Percentiles rank a stretch among this genome's conserved stretches.
Evolutionary conservation across 2,329 filamentous ascomycete genomes (phyloP).

Genomic region (Aspergillus puulaauensis): DNA sequence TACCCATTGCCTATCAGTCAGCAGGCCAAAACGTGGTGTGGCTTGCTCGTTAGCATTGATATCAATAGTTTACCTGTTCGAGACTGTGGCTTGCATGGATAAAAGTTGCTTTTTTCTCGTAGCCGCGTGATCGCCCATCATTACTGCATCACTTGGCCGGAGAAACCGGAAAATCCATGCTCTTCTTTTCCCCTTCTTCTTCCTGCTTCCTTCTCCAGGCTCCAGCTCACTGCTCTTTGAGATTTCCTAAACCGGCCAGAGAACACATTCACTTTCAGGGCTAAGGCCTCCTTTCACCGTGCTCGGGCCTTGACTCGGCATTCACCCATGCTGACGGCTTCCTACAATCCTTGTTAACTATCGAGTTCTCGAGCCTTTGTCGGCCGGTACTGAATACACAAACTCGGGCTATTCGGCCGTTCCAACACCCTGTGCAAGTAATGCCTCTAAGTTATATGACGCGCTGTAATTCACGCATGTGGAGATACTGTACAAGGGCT

Average conservation of each 20-base stretch:
- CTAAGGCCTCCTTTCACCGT: not conserved
- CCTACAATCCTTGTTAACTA: not conserved
- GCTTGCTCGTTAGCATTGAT: conserved; percentile 17
- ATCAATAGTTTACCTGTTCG: conserved; percentile 1
- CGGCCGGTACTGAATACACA: not conserved
- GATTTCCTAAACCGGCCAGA: not conserved
- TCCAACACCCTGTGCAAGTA: not conserved
- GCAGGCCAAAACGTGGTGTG: conserved; percentile 15
- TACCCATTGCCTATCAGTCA: not conserved
- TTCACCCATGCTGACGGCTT: not conserved
- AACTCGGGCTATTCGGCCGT: not conserved
- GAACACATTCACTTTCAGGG: not conserved
- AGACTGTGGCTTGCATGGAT: conserved; percentile 12
- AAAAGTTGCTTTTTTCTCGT: conserved; percentile 9
- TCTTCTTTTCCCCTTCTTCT: conserved; percentile 3
- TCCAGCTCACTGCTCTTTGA: not conserved
- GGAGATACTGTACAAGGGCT: not conserved
- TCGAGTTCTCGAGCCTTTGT: not conserved
- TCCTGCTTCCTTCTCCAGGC: not conserved
- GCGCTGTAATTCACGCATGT: not conserved
- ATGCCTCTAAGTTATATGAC: not conserved
- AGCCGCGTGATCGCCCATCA: conserved; percentile 14
- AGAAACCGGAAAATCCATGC: not conserved
- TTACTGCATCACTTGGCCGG: not conserved
- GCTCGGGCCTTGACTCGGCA: not conserved